Percentiles rank a stretch among this genome's conserved stretches.
Evolutionary conservation across 2,329 filamentous ascomycete genomes (phyloP).

Genomic region (Taxawa tesnikishii): DNA sequence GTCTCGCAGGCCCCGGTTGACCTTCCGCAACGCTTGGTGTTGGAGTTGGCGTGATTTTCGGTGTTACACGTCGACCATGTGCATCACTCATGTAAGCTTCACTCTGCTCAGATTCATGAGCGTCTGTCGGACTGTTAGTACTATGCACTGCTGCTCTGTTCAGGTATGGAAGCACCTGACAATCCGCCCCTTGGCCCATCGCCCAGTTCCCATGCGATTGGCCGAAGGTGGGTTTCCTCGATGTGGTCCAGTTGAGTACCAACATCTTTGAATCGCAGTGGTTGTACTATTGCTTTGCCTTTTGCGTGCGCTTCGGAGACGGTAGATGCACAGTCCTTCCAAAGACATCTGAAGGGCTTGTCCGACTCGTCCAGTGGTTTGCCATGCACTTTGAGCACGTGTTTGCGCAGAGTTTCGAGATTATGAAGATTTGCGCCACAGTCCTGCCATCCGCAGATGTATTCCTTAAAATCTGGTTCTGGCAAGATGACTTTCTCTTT

Average conservation of each 20-base stretch:
- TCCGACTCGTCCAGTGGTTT: constrained; percentile 18
- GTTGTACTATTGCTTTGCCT: constrained; percentile 8
- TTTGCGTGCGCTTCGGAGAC: constrained; percentile 12
- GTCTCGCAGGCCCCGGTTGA: no score
- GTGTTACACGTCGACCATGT: constrained; percentile 34
- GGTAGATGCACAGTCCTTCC: constrained; percentile 27
- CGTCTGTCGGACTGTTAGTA: constrained; percentile 15
- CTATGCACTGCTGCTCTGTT: no score
- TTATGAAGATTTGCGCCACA: constrained; percentile 51
- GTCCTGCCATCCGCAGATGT: constrained; percentile 44
- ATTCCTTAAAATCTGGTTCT: constrained; percentile 31
- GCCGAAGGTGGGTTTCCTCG: constrained; percentile 37
- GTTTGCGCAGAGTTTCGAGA: constrained; percentile 45
- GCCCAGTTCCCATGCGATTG: constrained; percentile 45
- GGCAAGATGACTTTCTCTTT: not conserved
- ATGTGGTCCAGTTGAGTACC: constrained; percentile 39
- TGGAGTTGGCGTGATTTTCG: constrained; percentile 10
- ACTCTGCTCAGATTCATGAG: constrained; percentile 24
- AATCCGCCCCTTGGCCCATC: constrained; percentile 44
- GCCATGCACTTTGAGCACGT: constrained; percentile 44
- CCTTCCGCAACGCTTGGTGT: not conserved
- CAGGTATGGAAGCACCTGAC: constrained; percentile 47
- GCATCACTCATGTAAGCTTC: constrained; percentile 37
- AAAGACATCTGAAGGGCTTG: constrained; percentile 32
- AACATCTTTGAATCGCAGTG: constrained; percentile 23